phyloP scores from a whole-genome alignment of 345 rosid genomes.

The Lepidium africanum region DNA sequence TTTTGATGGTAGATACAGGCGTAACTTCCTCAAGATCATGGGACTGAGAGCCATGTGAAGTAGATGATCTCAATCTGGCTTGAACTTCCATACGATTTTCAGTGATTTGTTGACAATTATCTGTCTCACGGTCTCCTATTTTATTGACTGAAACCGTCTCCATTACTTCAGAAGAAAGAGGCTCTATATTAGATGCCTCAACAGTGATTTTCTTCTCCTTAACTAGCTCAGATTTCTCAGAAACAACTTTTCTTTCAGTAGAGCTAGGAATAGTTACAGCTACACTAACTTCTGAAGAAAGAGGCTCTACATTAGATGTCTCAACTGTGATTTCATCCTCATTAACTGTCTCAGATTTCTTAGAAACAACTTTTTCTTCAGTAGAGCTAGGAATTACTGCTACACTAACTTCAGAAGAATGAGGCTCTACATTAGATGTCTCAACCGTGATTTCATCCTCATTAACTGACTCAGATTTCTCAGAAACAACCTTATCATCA shows the following conservation, averaged over 20 bases:
- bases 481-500: slow-evolving; percentile 8
- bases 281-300: neutral
- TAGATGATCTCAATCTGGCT: slow-evolving; percentile 1
- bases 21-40: slow-evolving; percentile 18
- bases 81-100: slow-evolving; percentile 7
- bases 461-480: neutral
- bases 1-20: slow-evolving; percentile 9
- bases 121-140: slow-evolving; percentile 5
- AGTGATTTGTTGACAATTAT: slow-evolving; percentile 6
- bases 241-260: slow-evolving; percentile 5
- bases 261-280: neutral
- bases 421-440: neutral
- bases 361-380: slow-evolving; percentile 5
- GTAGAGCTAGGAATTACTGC: neutral
- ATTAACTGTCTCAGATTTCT: neutral
- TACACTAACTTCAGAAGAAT: neutral
- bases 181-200: slow-evolving; percentile 1
- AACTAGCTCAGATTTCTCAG: neutral
- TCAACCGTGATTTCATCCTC: slow-evolving; percentile 6
- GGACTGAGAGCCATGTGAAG: slow-evolving; percentile 15
- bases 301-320: slow-evolving; percentile 1
- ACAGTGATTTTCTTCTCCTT: slow-evolving; percentile 11
- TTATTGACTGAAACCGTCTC: neutral
- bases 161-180: slow-evolving; percentile 13
- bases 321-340: slow-evolving; percentile 9